Base-by-base conservation (phyloP, 2,329 filamentous ascomycete genomes). In the Verticillium alfalfae region DNA sequence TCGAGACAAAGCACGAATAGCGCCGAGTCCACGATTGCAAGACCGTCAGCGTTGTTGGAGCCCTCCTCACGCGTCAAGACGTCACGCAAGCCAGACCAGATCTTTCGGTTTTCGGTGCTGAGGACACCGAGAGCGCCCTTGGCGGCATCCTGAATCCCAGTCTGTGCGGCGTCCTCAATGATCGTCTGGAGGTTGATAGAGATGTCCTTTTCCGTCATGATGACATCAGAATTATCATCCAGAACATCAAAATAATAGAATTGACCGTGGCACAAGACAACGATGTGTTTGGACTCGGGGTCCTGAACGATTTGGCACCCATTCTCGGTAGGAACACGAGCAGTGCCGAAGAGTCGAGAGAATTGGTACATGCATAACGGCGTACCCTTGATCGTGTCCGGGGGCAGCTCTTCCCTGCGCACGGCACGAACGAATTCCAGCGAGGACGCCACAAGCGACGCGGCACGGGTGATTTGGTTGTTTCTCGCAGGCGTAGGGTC, bases 241-340 rank as follows among this genome's bases (percentile, higher is more conserved):
- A 99, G 81, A 2, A 97, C 93, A 74, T 99, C 95, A 69, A 99
- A 99, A 94, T 94, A 98, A 76, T 99, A 99, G 70, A 98, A 93
- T 68, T 99, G 95, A 1, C 95, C 95, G 66, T 94, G 91, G 71
- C 92, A 96, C 76, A 98, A 84, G 54, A 98, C 92, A 10, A 97
- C 90, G 41, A 99, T 82, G 73, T 99, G 95, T 77, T 93, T 96
- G 3, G 94, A 92, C n/a, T 88, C 86, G 0, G 93, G 91, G 70
- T 98, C 93, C 72, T 98, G 93, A 66, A 93, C 93, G 70, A 99
- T 98, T 68, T 97, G 90, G 73, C 95, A 99, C 5, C 95, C 95
- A 71, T 95, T 89, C 36, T 96, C 92, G 0, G 94, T 98, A 0
- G 95, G 95, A 9, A 99, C 91, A 67, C 95, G 87, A 56, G 95